Evolutionary conservation across 2,329 filamentous ascomycete species (phyloP), one percentile per base, ranked within the genome.

Genomic region (Ceratocystis variospora): DNA sequence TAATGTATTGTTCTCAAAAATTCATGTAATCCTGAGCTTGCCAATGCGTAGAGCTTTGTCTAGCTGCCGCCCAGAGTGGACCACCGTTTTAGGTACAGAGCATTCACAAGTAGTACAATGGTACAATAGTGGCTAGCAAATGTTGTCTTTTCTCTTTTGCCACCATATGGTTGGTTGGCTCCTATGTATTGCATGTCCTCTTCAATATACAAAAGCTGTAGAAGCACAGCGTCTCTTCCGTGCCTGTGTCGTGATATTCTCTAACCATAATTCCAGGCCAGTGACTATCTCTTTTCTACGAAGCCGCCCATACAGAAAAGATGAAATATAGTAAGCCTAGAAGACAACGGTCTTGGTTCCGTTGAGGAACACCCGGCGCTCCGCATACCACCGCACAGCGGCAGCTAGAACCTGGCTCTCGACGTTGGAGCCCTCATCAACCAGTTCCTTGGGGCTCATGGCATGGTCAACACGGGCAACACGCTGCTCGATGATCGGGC

Each of bases 401-500:
- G 88, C 85, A 2, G 88, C 89, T 70, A 94, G 76, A 5, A 92
- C 89, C 75, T 90, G 88, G 73, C 87, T 90, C 80, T 94, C 89
- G 8, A 93, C 87, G 70, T 90, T 92, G 71, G 87, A 89, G 12
- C 89, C 89, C 74, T 91, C 88, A 71, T 89, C 86, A 1, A 89
- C 87, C 73, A 93, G 75, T 73, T 87, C 84, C 79, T 88, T 89
- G 19, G 89, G 81, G 71, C 82, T 86, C 83, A 91, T 83, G 70
- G 80, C 82, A 76, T 94, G 89, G 73, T 90, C 87, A 31, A 93
- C 89, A 17, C 89, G 79, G 5, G 86, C 82, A 65, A 93, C 85
- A 66, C 88, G 82, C 81, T 94, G 89, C 81, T 93, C 89, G 71
- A 94, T 94, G 71, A 94, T 94, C 10, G 89, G 89, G 1, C 89